Percentiles rank a stretch among this genome's conserved stretches.
These are phyloP conservation scores for Fusarium xyrophilum DNA, from an alignment of 2,329 filamentous ascomycete genomes.

Conservation along the genomic window DNA sequence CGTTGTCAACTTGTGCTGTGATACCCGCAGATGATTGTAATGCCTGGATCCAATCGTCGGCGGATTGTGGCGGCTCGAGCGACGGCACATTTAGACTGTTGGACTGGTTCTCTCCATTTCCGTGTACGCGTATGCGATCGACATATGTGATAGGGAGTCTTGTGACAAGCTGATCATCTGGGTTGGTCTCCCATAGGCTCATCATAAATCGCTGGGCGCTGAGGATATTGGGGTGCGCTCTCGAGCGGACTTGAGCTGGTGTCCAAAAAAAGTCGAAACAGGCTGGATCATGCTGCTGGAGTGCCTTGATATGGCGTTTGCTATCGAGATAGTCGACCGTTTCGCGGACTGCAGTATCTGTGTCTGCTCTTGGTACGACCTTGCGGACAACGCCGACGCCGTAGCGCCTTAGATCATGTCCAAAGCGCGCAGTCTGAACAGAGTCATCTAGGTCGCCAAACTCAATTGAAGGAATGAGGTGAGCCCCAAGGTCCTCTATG, in stretches of 20 bases:
- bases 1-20: conserved; percentile 74
- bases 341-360: conserved; percentile 64
- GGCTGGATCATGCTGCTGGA: conserved; percentile 59
- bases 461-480: conserved; percentile 63
- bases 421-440: conserved; percentile 61
- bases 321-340: conserved; percentile 60
- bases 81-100: conserved; percentile 32
- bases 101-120: conserved; percentile 48
- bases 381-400: conserved; percentile 71
- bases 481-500: conserved; percentile 58
- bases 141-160: conserved; percentile 71
- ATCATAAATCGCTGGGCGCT: conserved; percentile 71
- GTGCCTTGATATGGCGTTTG: conserved; percentile 41
- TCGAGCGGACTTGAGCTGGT: conserved; percentile 71
- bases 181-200: conserved; percentile 66
- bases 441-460: conserved; percentile 58
- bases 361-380: conserved; percentile 64
- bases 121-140: conserved; percentile 72
- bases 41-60: conserved; percentile 50
- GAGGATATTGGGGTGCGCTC: conserved; percentile 69
- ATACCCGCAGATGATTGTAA: conserved; percentile 55
- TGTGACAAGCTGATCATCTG: conserved; percentile 64
- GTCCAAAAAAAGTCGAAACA: conserved; percentile 80
- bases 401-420: conserved; percentile 63
- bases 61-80: conserved; percentile 42